Evolutionary conservation across 163 green algal genomes (phyloP), one percentile per base, ranked within the genome.

Genomic region (Coccomyxa subellipsoidea): DNA sequence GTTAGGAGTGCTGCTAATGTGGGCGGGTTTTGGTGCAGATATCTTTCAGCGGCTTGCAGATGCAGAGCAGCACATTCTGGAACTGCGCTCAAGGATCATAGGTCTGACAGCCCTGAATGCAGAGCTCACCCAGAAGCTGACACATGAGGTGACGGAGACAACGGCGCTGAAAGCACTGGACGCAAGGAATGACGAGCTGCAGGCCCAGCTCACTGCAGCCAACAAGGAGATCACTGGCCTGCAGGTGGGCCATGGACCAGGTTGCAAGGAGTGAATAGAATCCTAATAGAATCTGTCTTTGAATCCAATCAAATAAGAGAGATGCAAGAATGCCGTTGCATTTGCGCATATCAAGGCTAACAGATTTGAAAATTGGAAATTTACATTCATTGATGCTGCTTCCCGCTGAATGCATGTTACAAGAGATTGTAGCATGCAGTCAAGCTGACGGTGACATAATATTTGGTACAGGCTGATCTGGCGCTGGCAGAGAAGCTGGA

Each of bases 221-320:
- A 73, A 73, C 66, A 73, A 73, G 66, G 66, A 73, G 66, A 73
- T 73, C 66, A 35, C 66, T 36, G 66, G 66, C 18, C 27, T 73
- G 27, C 66, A 73, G 66, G 66, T 73, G 27, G 31, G 66, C n/a
- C n/a, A n/a, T n/a, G n/a, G n/a, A n/a, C n/a, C n/a, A n/a, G n/a
- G n/a, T n/a, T n/a, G n/a, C n/a, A 59, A 59, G 47, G 4, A 59
- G 3, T 59, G 47, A n/a, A n/a, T n/a, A n/a, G n/a, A n/a, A n/a
- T n/a, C n/a, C n/a, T n/a, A n/a, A n/a, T n/a, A n/a, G n/a, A n/a
- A n/a, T n/a, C n/a, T n/a, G n/a, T n/a, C n/a, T n/a, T n/a, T n/a
- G n/a, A n/a, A n/a, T n/a, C n/a, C n/a, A n/a, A n/a, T n/a, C n/a
- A n/a, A n/a, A n/a, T n/a, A n/a, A n/a, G n/a, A n/a, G n/a, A n/a